Conservation (phyloP, 2,329 filamentous ascomycete genomes). For the Chrysosporium keratinophilum region DNA sequence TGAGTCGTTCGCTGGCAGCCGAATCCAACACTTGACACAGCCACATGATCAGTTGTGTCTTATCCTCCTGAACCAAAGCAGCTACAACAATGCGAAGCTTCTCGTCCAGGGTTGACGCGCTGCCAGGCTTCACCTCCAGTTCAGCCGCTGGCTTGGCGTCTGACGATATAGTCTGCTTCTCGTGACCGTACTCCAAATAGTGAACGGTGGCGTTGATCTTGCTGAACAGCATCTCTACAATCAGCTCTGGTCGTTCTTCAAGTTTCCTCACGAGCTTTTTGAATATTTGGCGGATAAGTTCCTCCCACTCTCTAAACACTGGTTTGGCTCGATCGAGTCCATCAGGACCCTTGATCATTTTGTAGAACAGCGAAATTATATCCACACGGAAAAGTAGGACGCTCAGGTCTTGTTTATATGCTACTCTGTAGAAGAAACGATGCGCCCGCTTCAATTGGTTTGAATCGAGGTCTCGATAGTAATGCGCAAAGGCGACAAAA, state of each 20-base stretch:
- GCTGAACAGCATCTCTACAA: slow-evolving; percentile 89
- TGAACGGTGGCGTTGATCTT: slow-evolving; percentile 75
- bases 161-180: slow-evolving; percentile 61
- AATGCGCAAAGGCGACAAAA: slow-evolving; percentile 68
- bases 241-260: slow-evolving; percentile 69
- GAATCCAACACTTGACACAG: slow-evolving; percentile 59
- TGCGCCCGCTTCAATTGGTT: slow-evolving; percentile 83
- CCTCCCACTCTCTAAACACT: slow-evolving; percentile 83
- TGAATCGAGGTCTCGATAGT: slow-evolving; percentile 67
- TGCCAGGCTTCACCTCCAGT: slow-evolving; percentile 66
- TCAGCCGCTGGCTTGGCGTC: slow-evolving; percentile 64
- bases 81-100: slow-evolving; percentile 73
- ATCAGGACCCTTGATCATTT: slow-evolving; percentile 82
- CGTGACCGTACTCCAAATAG: slow-evolving; percentile 83
- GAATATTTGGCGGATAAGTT: slow-evolving; percentile 74
- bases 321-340: slow-evolving; percentile 56
- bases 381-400: slow-evolving; percentile 85
- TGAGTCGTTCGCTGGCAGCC: slow-evolving; percentile 61
- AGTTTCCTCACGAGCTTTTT: slow-evolving; percentile 74
- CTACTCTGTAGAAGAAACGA: slow-evolving; percentile 84
- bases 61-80: slow-evolving; percentile 67
- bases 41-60: slow-evolving; percentile 69
- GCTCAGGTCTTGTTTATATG: slow-evolving; percentile 87
- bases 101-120: slow-evolving; percentile 51
- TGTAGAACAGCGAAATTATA: slow-evolving; percentile 77